Evolutionary conservation across 2,329 filamentous ascomycete genomes (phyloP).

Genomic region (Colletotrichum sp.): DNA sequence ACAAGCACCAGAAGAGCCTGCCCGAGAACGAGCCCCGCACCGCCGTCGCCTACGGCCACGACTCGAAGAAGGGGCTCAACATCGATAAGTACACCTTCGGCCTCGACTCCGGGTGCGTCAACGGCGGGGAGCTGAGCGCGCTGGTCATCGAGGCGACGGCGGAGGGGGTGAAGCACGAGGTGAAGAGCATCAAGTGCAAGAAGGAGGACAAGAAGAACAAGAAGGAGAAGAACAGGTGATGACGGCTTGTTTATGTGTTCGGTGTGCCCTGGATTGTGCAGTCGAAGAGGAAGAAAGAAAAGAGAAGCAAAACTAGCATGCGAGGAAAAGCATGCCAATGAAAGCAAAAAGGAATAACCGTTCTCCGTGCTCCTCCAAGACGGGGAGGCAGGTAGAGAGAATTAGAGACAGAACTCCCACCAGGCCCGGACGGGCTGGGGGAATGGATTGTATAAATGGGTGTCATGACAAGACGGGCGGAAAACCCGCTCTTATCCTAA

Average conservation of each 20-base stretch:
- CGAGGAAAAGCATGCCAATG: neutral
- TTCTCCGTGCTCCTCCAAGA: neutral
- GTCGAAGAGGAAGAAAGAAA: neutral
- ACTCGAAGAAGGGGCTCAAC: slow-evolving; percentile 72
- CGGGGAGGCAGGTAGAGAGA: neutral
- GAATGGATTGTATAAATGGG: neutral
- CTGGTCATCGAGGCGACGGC: slow-evolving; percentile 68
- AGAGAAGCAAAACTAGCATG: neutral
- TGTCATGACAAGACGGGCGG: neutral
- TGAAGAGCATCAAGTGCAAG: slow-evolving; percentile 48
- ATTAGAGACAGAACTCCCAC: neutral
- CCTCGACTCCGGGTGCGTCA: slow-evolving; percentile 83
- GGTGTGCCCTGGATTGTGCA: neutral
- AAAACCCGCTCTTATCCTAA: neutral
- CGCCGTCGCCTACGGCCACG: slow-evolving; percentile 83
- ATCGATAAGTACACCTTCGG: slow-evolving; percentile 76
- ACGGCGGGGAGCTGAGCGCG: slow-evolving; percentile 77
- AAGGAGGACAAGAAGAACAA: slow-evolving; percentile 7
- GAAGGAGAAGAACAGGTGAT: slow-evolving; percentile 18
- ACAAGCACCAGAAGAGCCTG: slow-evolving; percentile 49
- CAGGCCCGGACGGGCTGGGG: neutral
- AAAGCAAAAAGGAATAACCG: neutral
- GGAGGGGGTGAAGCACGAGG: slow-evolving; percentile 37
- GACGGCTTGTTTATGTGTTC: neutral
- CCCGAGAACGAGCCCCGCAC: slow-evolving; percentile 54